Base-by-base conservation (phyloP, 768 basidiomycete genomes). In the Lactifluus hygrophoroides region DNA sequence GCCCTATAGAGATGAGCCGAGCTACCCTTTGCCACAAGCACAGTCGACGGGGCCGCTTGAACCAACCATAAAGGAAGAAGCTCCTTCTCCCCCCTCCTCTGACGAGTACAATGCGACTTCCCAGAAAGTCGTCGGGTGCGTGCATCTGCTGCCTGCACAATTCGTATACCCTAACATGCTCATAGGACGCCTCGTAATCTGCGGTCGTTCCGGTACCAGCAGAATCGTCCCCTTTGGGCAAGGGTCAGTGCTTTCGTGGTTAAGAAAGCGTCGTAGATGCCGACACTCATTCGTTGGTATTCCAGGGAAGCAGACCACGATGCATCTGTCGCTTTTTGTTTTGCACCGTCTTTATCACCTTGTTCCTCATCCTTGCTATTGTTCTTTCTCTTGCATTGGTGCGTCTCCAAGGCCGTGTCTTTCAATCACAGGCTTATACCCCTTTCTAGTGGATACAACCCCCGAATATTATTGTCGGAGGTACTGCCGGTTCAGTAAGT, bases 261-360 rank as follows among this genome's bases (percentile, higher is more conserved):
- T 11, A 1, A 0, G 38, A 28, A 14, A 34, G 14, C 38, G 2
- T 5, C 16, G 23, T 21, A 32, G n/a, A 17, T 30, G 21, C 16
- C 38, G 30, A 40, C 25, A 30, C 21, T n/a, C 27, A 32, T 32
- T 61, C 72, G 74, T 85, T 48, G 71, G 77, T 50, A 80, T 81
- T 42, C 73, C 81, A 66, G 83, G 85, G 27, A 78, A 74, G 82
- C 54, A 73, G 84, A 57, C 77, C 73, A 28, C 69, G 81, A 19
- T 86, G 84, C 68, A 69, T 82, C 38, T 82, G 85, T 52, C 72
- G 90, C 63, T 85, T 91, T 70, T 85, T 80, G 69, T 88, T 83
- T 65, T 93, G 90, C 71, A 83, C 84, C 13, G 49, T 91, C 21
- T 76, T 91, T 77, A 80, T 81, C 16, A 65, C 73, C 11, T 54